A percentile compares a stretch with the other conserved stretches of the same genome.
phyloP scores from a whole-genome alignment of 2,329 filamentous ascomycete genomes.

The Fusarium nanum region DNA sequence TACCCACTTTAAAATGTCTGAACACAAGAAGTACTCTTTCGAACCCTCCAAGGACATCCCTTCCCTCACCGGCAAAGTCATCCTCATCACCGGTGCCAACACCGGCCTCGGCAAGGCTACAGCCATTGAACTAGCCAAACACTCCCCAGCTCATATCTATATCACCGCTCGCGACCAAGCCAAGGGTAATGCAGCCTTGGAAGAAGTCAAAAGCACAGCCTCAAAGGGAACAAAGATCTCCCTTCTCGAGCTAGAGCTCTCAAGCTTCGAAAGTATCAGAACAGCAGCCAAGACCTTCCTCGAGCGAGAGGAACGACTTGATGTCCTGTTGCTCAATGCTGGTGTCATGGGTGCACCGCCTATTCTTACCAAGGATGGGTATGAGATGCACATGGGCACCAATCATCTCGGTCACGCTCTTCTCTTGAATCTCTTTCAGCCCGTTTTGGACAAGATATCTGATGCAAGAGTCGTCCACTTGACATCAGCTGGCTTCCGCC shows the following conservation, averaged over 20 bases:
- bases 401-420: slow-evolving; percentile 15
- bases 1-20: not conserved
- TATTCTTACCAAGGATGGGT: not conserved
- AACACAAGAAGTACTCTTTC: fast-evolving
- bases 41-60: not conserved
- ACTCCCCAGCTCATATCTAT: slow-evolving; percentile 2
- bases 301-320: not conserved
- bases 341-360: slow-evolving; percentile 10
- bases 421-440: not conserved
- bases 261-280: slow-evolving; percentile 5
- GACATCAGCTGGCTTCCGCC: not conserved
- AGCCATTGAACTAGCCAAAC: not conserved
- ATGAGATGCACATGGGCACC: slow-evolving; percentile 19
- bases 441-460: fast-evolving
- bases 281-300: not conserved
- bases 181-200: fast-evolving
- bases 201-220: fast-evolving
- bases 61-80: not conserved
- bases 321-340: slow-evolving; percentile 7
- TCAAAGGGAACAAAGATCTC: fast-evolving
- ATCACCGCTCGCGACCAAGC: not conserved
- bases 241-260: not conserved
- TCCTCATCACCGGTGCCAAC: slow-evolving; percentile 3
- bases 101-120: slow-evolving; percentile 7
- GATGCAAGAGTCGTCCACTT: not conserved